These are phyloP conservation scores for Colletotrichum abscissum DNA, from an alignment of 2,329 filamentous ascomycete species.

Conservation along the genomic window DNA sequence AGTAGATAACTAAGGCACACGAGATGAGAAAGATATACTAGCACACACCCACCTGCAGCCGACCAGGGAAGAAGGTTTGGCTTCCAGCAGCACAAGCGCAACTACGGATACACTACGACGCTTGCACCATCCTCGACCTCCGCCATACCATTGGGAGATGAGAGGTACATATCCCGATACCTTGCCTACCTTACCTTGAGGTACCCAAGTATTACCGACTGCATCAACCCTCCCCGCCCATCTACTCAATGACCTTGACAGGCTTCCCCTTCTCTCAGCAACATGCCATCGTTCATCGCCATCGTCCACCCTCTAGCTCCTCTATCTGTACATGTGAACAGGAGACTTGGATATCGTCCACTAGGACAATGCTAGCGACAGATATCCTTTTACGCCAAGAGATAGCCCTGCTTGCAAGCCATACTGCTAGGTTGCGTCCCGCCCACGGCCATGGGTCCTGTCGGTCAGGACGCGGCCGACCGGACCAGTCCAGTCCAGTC, in stretches of 20 bases:
- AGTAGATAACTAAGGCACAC: constrained; percentile 6
- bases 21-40: constrained; percentile 18
- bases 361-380: not conserved
- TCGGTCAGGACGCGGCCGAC: constrained; percentile 32
- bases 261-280: not conserved
- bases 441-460: constrained; percentile 23
- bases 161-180: not conserved
- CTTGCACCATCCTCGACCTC: not conserved
- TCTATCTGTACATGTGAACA: not conserved
- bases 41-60: constrained; percentile 22
- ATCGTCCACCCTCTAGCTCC: not conserved
- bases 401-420: constrained; percentile 17
- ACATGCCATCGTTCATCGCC: not conserved
- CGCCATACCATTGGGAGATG: not conserved
- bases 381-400: constrained; percentile 9
- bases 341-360: not conserved
- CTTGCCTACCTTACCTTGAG: not conserved
- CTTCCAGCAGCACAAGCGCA: constrained; percentile 13
- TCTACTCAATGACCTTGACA: not conserved
- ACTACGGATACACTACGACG: not conserved
- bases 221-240: not conserved
- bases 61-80: constrained; percentile 7
- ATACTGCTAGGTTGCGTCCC: constrained; percentile 29
- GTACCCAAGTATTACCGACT: not conserved
- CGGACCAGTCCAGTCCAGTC: constrained; percentile 2